Percentiles rank a stretch among this genome's conserved stretches.
Evolutionary conservation across 108 stramenopile genomes (phyloP).

Genomic region (Cyclostephanos invisitatus): DNA sequence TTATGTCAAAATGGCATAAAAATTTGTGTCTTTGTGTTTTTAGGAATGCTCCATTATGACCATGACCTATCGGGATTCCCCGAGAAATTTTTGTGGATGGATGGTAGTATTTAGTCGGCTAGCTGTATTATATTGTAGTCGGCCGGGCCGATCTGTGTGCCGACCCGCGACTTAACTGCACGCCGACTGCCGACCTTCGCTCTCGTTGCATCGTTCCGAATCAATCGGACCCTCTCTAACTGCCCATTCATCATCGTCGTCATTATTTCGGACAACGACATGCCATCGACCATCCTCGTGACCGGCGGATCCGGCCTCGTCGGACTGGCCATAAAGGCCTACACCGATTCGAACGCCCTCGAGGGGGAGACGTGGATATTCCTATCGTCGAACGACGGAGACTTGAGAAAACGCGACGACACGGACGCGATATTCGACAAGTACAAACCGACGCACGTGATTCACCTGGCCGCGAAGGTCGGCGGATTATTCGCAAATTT

Average conservation of each 20-base stretch:
- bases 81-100: too few relatives aligned
- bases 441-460: slow-evolving; percentile 94
- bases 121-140: too few relatives aligned
- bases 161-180: too few relatives aligned
- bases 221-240: too few relatives aligned
- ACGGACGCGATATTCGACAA: slow-evolving; percentile 94
- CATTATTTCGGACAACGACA: slow-evolving; percentile 22
- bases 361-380: slow-evolving; percentile 82
- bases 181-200: too few relatives aligned
- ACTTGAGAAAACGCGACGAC: slow-evolving; percentile 74
- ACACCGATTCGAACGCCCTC: slow-evolving; percentile 53
- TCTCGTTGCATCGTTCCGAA: too few relatives aligned
- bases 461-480: slow-evolving; percentile 98
- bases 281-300: slow-evolving; percentile 82
- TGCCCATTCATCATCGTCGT: background rate
- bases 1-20: too few relatives aligned
- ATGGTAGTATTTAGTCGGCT: too few relatives aligned
- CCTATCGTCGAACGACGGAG: slow-evolving; percentile 82
- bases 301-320: slow-evolving; percentile 98
- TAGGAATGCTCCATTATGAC: too few relatives aligned
- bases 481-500: slow-evolving; percentile 96
- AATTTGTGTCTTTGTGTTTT: too few relatives aligned
- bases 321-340: slow-evolving; percentile 89
- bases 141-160: too few relatives aligned
- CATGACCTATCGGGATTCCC: too few relatives aligned